Conservation (phyloP, 2,329 filamentous ascomycete species). For the Trichoderma lentiforme region DNA sequence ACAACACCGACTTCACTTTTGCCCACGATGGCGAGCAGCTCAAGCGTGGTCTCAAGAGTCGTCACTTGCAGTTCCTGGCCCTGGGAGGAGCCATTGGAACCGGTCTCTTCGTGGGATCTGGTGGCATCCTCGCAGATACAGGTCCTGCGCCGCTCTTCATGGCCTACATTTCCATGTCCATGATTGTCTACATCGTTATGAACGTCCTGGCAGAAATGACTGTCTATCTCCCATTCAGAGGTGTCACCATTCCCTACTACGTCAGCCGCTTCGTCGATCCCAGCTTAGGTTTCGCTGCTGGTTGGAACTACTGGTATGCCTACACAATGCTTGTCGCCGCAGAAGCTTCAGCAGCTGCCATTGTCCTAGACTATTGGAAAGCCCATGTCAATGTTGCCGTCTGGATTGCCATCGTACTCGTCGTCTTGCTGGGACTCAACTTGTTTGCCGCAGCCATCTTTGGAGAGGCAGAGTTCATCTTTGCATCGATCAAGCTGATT, state of each 20-base stretch:
- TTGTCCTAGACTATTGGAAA: constrained; percentile 61
- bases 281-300: constrained; percentile 54
- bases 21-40: constrained; percentile 43
- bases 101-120: constrained; percentile 61
- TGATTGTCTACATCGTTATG: constrained; percentile 53
- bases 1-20: constrained; percentile 35
- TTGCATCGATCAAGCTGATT: constrained; percentile 58
- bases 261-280: constrained; percentile 54
- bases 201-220: constrained; percentile 55
- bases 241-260: constrained; percentile 56
- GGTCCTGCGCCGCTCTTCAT: constrained; percentile 68
- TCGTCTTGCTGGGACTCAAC: constrained; percentile 54
- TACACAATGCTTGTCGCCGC: constrained; percentile 57
- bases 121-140: constrained; percentile 51
- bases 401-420: constrained; percentile 57
- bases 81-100: constrained; percentile 59
- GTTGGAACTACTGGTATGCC: constrained; percentile 62
- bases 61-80: constrained; percentile 60
- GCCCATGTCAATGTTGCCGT: constrained; percentile 49
- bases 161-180: constrained; percentile 59
- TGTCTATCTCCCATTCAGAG: constrained; percentile 52
- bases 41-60: constrained; percentile 55
- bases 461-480: constrained; percentile 61
- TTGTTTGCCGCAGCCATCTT: constrained; percentile 56
- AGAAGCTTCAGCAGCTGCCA: constrained; percentile 55